Conservation (phyloP, 257 asterid species). For the Ajuga chamaepitys region DNA sequence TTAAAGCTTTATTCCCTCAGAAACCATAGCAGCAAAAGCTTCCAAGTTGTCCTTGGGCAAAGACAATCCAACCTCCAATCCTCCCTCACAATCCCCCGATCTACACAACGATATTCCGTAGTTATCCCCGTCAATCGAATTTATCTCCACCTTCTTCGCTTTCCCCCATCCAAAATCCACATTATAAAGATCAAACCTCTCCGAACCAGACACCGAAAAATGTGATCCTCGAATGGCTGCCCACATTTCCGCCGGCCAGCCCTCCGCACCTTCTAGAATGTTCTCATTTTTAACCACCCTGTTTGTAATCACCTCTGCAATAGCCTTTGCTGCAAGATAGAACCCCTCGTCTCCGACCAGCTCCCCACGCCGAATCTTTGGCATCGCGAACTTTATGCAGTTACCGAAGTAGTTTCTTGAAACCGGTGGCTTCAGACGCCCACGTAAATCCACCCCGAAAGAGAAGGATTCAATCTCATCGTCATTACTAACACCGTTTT, state of each 20-base stretch:
- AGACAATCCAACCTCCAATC: slow-evolving; percentile 31
- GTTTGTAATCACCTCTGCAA: slow-evolving; percentile 16
- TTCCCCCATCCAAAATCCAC: slow-evolving; percentile 42
- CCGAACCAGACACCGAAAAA: slow-evolving; percentile 24
- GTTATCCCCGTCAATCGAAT: slow-evolving; percentile 28
- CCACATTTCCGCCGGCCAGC: neutral
- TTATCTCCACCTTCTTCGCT: slow-evolving; percentile 26
- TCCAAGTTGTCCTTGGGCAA: slow-evolving; percentile 19
- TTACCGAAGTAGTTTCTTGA: slow-evolving; percentile 30
- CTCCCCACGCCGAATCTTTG: neutral
- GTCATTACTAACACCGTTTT: neutral
- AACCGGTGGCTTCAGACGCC: slow-evolving; percentile 17
- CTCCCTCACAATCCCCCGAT: slow-evolving; percentile 15
- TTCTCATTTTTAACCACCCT: slow-evolving; percentile 11
- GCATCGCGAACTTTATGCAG: slow-evolving; percentile 11
- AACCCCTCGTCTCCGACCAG: slow-evolving; percentile 22
- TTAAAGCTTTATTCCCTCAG: neutral
- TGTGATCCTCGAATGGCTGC: neutral
- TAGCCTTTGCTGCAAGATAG: slow-evolving; percentile 13
- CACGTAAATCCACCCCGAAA: slow-evolving; percentile 22
- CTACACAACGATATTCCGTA: slow-evolving; percentile 22
- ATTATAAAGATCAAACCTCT: slow-evolving; percentile 20
- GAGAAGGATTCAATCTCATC: slow-evolving; percentile 19
- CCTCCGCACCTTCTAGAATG: slow-evolving; percentile 12
- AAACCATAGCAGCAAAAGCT: slow-evolving; percentile 13